Percentiles rank a stretch among this genome's conserved stretches.
Conservation (phyloP, 208 protist species). For the Wallacemonas sp. region DNA sequence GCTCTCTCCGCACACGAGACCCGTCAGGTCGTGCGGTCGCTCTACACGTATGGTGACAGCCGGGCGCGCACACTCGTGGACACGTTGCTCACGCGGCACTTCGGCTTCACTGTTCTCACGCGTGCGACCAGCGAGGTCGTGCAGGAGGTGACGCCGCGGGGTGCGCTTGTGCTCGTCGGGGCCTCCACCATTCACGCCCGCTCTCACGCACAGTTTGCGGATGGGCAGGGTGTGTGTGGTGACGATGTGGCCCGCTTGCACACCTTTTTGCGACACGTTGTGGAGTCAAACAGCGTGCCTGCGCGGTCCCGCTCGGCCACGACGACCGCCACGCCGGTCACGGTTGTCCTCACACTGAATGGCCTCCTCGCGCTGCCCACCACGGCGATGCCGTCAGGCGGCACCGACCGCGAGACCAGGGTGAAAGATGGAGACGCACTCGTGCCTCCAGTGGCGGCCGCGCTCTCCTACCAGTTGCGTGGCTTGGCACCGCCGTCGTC, state of each 20-base stretch:
- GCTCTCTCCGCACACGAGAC: neutral
- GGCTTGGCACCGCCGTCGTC: slow-evolving; percentile 5
- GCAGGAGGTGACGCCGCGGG: neutral
- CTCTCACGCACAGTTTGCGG: no score
- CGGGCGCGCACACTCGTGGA: neutral
- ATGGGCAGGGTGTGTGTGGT: no score
- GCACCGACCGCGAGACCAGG: neutral
- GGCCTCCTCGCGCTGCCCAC: slow-evolving; percentile 1
- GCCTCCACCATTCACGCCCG: neutral
- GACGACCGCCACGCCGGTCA: no score
- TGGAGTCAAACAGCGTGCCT: slow-evolving; percentile 5
- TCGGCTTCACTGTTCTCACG: slow-evolving; percentile 17
- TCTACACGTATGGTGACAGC: slow-evolving; percentile 8
- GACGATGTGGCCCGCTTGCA: neutral
- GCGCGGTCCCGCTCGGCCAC: no score
- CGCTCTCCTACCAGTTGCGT: neutral
- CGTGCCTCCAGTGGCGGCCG: neutral
- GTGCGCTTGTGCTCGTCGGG: neutral
- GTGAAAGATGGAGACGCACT: neutral
- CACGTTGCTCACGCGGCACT: slow-evolving; percentile 3
- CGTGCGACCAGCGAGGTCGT: neutral
- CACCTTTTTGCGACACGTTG: neutral
- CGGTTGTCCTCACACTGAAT: neutral
- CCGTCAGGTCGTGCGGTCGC: neutral
- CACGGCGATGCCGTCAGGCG: neutral